phyloP scores from a whole-genome alignment of 495 filamentous ascomycete genomes.

The Penicillium psychrofluorescens region DNA sequence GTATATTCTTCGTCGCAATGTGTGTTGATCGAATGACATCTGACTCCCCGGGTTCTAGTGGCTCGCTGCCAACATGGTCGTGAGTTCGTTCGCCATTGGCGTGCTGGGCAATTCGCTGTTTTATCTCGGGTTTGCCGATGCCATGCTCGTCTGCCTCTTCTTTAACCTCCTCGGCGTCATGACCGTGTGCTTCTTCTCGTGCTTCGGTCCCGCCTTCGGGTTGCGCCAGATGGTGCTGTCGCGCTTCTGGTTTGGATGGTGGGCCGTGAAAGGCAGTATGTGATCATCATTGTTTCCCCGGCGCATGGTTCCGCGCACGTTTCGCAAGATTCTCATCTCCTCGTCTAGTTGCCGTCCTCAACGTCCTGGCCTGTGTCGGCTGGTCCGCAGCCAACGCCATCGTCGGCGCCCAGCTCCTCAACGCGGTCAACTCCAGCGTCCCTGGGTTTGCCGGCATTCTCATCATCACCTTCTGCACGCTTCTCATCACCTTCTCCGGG shows the following conservation, averaged over 20 bases:
- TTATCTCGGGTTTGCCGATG: conserved; percentile 65
- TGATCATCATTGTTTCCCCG: too few relatives aligned
- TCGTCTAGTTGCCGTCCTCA: conserved; percentile 59
- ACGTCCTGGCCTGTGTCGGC: conserved; percentile 68
- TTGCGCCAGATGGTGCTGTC: conserved; percentile 84
- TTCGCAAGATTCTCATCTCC: background rate
- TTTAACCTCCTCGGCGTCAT: conserved; percentile 69
- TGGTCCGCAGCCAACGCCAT: conserved; percentile 74
- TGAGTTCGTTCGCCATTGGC: conserved; percentile 76
- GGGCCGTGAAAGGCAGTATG: conserved; percentile 64
- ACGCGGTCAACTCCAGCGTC: conserved; percentile 64
- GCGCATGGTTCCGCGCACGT: background rate
- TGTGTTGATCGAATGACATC: background rate
- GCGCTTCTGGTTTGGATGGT: conserved; percentile 73
- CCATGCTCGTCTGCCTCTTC: conserved; percentile 69
- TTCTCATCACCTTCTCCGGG: conserved; percentile 66
- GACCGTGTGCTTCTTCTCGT: conserved; percentile 74
- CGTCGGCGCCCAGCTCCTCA: conserved; percentile 74
- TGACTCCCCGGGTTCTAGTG: conserved; percentile 45
- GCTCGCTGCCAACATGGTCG: conserved; percentile 79
- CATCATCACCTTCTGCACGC: conserved; percentile 64
- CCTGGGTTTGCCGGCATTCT: conserved; percentile 73
- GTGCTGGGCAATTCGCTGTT: conserved; percentile 63
- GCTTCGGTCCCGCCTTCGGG: conserved; percentile 71
- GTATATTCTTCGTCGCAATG: conserved; percentile 36